These are phyloP conservation scores for Medicago ruthenica DNA, from an alignment of 306 rosid genomes.

Conservation along the genomic window DNA sequence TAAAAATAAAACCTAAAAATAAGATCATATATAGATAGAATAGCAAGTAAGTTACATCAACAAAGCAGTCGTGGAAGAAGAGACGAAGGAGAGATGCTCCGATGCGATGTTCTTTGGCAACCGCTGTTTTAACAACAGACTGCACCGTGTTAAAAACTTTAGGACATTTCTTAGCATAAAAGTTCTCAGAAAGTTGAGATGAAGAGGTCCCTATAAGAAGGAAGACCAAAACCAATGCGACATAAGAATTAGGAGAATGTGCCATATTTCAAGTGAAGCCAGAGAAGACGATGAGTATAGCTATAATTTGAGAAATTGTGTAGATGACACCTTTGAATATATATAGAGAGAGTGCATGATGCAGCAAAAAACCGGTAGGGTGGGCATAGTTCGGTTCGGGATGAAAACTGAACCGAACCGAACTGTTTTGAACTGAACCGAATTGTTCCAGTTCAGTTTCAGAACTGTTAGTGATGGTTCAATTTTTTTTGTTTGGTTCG, in stretches of 20 bases:
- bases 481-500: no score
- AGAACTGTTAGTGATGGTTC: no score
- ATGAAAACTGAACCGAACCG: no score
- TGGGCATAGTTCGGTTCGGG: no score
- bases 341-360: conserved; percentile 23
- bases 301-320: background rate
- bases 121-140: conserved; percentile 58
- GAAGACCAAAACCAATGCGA: conserved; percentile 36
- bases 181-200: conserved; percentile 56
- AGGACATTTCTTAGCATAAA: conserved; percentile 69
- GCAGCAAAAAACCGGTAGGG: no score
- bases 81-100: conserved; percentile 91
- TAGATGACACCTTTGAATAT: background rate
- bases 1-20: background rate
- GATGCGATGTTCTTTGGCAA: conserved; percentile 64
- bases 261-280: conserved; percentile 43
- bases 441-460: no score
- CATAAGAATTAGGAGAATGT: conserved; percentile 22
- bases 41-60: conserved; percentile 53
- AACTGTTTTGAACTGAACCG: no score
- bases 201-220: conserved; percentile 49
- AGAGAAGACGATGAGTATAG: conserved; percentile 4
- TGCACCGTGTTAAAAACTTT: conserved; percentile 49
- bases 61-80: conserved; percentile 83
- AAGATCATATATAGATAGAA: background rate